Evolutionary conservation across 352 stramenopile genomes (phyloP), one percentile per base, ranked within the genome.

Genomic region (Phytophthora colocasiae): DNA sequence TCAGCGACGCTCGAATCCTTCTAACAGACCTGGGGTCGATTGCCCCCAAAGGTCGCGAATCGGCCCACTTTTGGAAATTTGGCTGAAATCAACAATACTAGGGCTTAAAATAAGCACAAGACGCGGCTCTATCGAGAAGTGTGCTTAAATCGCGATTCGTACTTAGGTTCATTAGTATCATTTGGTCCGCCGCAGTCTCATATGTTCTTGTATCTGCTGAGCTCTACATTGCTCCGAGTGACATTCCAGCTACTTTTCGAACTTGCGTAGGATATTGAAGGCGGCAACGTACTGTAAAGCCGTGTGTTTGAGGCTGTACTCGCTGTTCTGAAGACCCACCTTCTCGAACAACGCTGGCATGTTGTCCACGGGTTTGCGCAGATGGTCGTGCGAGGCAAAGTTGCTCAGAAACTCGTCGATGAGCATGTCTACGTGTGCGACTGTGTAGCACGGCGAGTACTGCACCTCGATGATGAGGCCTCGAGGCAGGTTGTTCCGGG

Each of bases 281-380:
- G 85, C 87, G 12, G 85, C 87, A 34, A 96, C 87, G 63, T 96
- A 96, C 72, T 96, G 87, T 64, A 96, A 77, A 34, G 84, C 87
- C 58, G 87, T 96, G 73, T 96, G 87, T 64, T 96, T 96, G 69
- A 94, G 87, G 31, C 78, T 92, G 66, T 96, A 96, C 69, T 94
- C 84, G 51, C 57, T 73, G 43, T 74, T 69, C 0, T 80, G 77
- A 19, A 94, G 76, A n/a, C 80, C 79, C 14, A 89, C 82, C 66
- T 94, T 94, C 48, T 94, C 80, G 49, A 91, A 94, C 0, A 93
- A 69, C 26, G 72, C 72, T 6, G 60, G 39, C 51, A 94, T 55
- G 50, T 83, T 91, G 27, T 90, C 78, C 27, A 96, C 73, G 24
- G 87, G 87, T 59, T 96, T 96, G 45, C 83, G 84, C 44, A 96